Base-by-base conservation (phyloP, 78 protist species). In the Ministeria vibrans region DNA sequence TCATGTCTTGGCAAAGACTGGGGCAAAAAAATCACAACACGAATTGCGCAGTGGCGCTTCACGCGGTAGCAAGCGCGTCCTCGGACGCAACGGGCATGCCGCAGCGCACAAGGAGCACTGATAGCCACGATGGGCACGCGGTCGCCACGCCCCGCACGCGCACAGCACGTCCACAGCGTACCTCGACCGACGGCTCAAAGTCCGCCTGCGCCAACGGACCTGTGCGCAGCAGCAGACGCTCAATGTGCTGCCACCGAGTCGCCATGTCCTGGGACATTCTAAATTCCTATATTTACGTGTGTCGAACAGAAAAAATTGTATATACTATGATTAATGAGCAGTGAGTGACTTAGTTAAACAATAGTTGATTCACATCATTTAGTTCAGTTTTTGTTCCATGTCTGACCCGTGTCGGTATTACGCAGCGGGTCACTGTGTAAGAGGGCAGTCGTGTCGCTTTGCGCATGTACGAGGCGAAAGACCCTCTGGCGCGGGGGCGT, bases 191-290 rank as follows among this genome's bases (percentile, higher is more conserved):
- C 7, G 83, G 77, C 59, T 80, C 84, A 51, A 80, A 80, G 55
- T 28, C 78, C 49, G 55, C 42, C 28, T 30, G 38, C 4, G 84
- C 43, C 6, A 80, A 36, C 25, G 84, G 84, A 36, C 85, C 85
- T 9, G 32, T 42, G 41, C 78, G 69, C 41, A 73, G 23, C 30
- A 71, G 34, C n/a, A 80, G 66, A 25, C 23, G 3, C 32, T 80
- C 84, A 5, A 71, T 38, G 45, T 41, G 51, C 1, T 5, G 44
- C 82, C 82, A 78, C 0, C 82, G 82, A 2, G 11, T 73, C 13
- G 6, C 64, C 80, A 18, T 75, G n/a, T 9, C 51, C n/a, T n/a
- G n/a, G n/a, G n/a, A n/a, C n/a, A n/a, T n/a, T n/a, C n/a, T n/a
- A n/a, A n/a, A n/a, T n/a, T n/a, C n/a, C n/a, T n/a, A n/a, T n/a